Base-by-base conservation (phyloP, 495 filamentous ascomycete species). In the Neurospora tetrasperma region DNA sequence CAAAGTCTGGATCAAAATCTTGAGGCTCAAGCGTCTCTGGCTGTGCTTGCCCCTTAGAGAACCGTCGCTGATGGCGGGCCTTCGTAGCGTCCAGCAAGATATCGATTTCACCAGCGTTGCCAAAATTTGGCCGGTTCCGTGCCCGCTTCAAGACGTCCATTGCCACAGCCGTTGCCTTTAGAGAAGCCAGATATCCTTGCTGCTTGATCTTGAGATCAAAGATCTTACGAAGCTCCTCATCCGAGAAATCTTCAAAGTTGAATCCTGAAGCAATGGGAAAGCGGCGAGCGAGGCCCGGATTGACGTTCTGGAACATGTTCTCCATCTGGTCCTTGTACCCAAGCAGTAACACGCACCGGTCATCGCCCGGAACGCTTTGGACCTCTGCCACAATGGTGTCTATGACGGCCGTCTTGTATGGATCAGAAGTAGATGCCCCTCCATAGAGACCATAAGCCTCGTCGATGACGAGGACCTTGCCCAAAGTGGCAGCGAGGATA, bases 361-460 rank as follows among this genome's bases (percentile, higher is more conserved):
- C 92, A 42, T 94, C 92, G 0, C 91, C 90, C 0, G 92, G 90
- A 0, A 87, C 86, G 74, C 88, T 92, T 71, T 95, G 93, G 0
- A 96, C 88, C 72, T 96, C 91, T 0, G 92, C 91, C 3, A 95
- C 93, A n/a, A 96, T 90, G 5, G 93, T 95, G 71, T 93, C 90
- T 6, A 92, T 81, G 10, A 93, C 88, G 9, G 89, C 90, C 2
- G 85, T 89, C 75, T 87, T 90, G 83, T 84, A 94, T 0, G 79
- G 76, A 75, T 94, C 90, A 1, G 75, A 72, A 39, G 72, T n/a
- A 2, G 73, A 43, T 12, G 76, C 74, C 5, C 80, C 80, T 4
- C 78, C 76, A 27, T 82, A 80, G 38, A 82, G 89, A 84, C 79
- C 85, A 72, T 94, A 93, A 0, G 90, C 91, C 75, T 94, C 91